Evolutionary conservation across 1,284 basidiomycete genomes (phyloP).

Genomic region (Gomphus sp.): DNA sequence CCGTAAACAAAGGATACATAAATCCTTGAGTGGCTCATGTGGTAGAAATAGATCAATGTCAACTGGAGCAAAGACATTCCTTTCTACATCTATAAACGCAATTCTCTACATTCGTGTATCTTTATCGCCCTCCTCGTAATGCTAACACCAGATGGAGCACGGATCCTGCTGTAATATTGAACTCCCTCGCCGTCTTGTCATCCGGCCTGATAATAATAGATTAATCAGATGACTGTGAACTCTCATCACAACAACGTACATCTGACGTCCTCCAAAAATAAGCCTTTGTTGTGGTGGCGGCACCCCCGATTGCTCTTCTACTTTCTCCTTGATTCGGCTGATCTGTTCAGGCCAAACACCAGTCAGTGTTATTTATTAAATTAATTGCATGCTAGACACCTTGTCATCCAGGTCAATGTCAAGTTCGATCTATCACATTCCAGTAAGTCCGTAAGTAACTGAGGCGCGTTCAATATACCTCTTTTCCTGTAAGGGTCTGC

Average conservation of each 20-base stretch:
- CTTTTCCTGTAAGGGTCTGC: conserved; percentile 88
- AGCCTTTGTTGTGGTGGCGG: conserved; percentile 95
- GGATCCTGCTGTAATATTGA: conserved; percentile 74
- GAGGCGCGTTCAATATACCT: conserved; percentile 39
- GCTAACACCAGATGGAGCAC: conserved; percentile 91
- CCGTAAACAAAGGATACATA: conserved; percentile 73
- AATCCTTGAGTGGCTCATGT: neutral
- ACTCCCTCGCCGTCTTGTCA: conserved; percentile 81
- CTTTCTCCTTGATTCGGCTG: conserved; percentile 93
- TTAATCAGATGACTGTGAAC: neutral
- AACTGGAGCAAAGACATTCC: neutral
- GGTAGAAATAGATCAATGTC: neutral
- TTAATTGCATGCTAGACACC: conserved; percentile 34
- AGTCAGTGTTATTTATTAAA: neutral
- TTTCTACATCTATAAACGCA: neutral
- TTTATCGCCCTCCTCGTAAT: conserved; percentile 67
- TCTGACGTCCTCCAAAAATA: conserved; percentile 91
- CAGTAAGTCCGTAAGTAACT: neutral
- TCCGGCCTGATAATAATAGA: conserved; percentile 42
- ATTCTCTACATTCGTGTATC: neutral
- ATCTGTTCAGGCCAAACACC: conserved; percentile 45
- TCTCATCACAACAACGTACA: conserved; percentile 55
- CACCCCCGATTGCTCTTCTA: conserved; percentile 98
- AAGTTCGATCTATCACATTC: conserved; percentile 70
- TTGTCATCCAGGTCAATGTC: conserved; percentile 92